phyloP scores from a whole-genome alignment of 2,329 filamentous ascomycete genomes.

The Neoscytalidium dimidiatum region DNA sequence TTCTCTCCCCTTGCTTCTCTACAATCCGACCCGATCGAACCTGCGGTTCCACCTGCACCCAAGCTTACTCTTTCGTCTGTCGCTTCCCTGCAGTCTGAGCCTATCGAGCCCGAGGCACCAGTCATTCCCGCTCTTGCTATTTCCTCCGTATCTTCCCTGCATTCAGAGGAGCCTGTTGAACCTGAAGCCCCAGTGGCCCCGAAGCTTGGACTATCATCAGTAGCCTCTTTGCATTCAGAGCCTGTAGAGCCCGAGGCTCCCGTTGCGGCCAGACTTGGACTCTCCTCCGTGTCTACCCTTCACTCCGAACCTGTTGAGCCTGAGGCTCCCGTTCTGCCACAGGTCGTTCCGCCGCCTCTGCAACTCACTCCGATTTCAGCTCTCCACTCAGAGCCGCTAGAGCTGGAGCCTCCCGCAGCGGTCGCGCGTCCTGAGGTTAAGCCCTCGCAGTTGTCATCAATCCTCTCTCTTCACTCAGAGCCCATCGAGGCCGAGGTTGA shows the following conservation, averaged over 20 bases:
- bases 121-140: constrained; percentile 2
- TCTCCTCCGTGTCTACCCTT: constrained; percentile 17
- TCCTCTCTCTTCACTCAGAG: constrained; percentile 14
- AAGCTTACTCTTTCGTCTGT: constrained; percentile 48
- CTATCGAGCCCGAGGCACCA: constrained; percentile 18
- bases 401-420: constrained; percentile 15
- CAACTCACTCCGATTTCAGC: constrained; percentile 51
- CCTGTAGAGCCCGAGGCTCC: constrained; percentile 27
- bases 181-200: background rate
- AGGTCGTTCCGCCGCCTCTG: constrained; percentile 23
- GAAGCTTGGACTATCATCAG: constrained; percentile 45
- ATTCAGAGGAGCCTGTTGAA: constrained; percentile 28
- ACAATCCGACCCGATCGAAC: constrained; percentile 17
- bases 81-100: constrained; percentile 50
- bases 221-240: constrained; percentile 51
- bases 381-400: constrained; percentile 43
- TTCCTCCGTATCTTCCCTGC: constrained; percentile 11
- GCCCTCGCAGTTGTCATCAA: constrained; percentile 4
- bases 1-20: constrained; percentile 17
- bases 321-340: background rate
- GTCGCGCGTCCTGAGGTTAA: background rate
- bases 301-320: constrained; percentile 26
- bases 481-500: constrained; percentile 11
- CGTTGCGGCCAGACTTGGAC: background rate
- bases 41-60: constrained; percentile 2